Conservation (phyloP, 805 yeast genomes). For the Saccharomycopsis schoenii region DNA sequence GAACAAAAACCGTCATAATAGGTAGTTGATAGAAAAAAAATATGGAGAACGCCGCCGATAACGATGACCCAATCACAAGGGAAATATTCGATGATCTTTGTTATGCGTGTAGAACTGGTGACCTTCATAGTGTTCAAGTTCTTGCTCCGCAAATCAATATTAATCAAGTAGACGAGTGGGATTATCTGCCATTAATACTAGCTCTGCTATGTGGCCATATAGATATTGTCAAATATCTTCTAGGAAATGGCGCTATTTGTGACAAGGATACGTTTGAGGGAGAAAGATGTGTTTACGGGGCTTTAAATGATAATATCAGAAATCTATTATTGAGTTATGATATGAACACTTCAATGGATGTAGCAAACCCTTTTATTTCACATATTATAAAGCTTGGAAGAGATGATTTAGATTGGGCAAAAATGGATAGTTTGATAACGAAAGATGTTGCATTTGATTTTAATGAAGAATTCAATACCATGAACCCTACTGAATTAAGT, state of each 20-base stretch:
- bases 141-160: constrained; percentile 43
- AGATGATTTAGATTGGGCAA: constrained; percentile 9
- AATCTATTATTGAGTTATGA: constrained; percentile 49
- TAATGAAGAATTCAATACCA: constrained; percentile 7
- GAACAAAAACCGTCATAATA: too few relatives aligned
- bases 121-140: constrained; percentile 46
- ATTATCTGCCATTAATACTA: constrained; percentile 63
- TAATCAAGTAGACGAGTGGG: constrained; percentile 52
- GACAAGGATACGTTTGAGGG: constrained; percentile 80
- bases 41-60: constrained; percentile 1
- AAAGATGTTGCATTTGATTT: constrained; percentile 23
- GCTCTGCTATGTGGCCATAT: constrained; percentile 72
- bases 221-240: constrained; percentile 47
- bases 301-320: constrained; percentile 57
- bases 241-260: constrained; percentile 64
- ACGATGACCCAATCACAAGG: not conserved
- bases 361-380: constrained; percentile 61
- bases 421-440: constrained; percentile 19
- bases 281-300: constrained; percentile 69
- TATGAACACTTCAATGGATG: constrained; percentile 58
- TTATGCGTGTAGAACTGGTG: constrained; percentile 59
- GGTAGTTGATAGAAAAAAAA: not conserved
- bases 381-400: constrained; percentile 44
- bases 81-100: constrained; percentile 1
- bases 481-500: constrained; percentile 10